phyloP scores from a whole-genome alignment of 1,284 basidiomycete species.

The Cutaneotrichosporon cutaneum region DNA sequence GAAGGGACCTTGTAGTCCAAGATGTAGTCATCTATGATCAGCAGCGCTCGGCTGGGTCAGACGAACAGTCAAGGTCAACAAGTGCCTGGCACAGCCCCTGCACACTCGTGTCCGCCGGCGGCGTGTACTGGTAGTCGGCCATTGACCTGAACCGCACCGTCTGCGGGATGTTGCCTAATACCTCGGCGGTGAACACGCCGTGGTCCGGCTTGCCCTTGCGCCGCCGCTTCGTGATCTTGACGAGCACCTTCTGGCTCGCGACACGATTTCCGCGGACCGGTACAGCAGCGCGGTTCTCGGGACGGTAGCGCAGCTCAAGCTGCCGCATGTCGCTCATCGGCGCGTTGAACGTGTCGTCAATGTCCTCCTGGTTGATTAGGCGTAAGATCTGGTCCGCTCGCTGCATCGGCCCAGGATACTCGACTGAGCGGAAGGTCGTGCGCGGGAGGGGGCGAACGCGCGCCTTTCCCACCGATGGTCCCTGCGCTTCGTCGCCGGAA shows the following conservation, averaged over 20 bases:
- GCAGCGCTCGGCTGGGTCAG: neutral
- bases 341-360: constrained; percentile 68
- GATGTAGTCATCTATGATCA: constrained; percentile 65
- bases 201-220: constrained; percentile 23
- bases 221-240: constrained; percentile 67
- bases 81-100: constrained; percentile 68
- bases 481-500: neutral
- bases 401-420: constrained; percentile 83
- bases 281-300: constrained; percentile 71
- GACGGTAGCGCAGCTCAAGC: constrained; percentile 71
- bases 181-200: constrained; percentile 71
- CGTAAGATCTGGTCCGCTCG: constrained; percentile 60
- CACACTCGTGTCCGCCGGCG: constrained; percentile 67
- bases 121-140: constrained; percentile 86
- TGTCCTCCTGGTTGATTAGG: constrained; percentile 65
- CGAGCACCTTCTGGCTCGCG: constrained; percentile 70
- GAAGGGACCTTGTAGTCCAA: constrained; percentile 65
- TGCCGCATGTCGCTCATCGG: constrained; percentile 43
- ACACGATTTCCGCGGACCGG: constrained; percentile 77
- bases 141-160: constrained; percentile 87
- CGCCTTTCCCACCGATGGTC: constrained; percentile 36
- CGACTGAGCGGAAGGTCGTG: constrained; percentile 70
- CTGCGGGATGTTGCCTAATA: constrained; percentile 72
- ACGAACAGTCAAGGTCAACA: constrained; percentile 72
- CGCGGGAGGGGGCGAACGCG: constrained; percentile 60